These are phyloP conservation scores for Trichophaea hybrida DNA, from an alignment of 2,329 filamentous ascomycete species.

Conservation along the genomic window DNA sequence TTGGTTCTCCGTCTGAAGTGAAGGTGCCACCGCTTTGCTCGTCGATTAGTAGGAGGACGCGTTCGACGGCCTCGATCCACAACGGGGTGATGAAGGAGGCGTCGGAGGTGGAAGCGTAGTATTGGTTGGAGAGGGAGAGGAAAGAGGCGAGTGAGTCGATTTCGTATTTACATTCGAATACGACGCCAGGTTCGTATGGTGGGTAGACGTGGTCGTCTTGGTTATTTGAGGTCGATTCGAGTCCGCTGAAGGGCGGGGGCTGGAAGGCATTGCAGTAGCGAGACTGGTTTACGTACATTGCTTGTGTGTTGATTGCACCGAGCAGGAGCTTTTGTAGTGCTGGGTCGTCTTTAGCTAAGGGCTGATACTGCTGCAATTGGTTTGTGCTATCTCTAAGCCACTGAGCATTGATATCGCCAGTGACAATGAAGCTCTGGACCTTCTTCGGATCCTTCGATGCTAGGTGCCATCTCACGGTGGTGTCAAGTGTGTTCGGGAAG, in stretches of 20 bases:
- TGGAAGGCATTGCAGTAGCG: constrained; percentile 99
- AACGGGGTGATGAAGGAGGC: constrained; percentile 62
- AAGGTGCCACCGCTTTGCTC: constrained; percentile 75
- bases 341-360: constrained; percentile 65
- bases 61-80: constrained; percentile 66
- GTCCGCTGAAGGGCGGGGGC: constrained; percentile 68
- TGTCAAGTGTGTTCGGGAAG: constrained; percentile 83
- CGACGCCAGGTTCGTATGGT: constrained; percentile 63
- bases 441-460: constrained; percentile 40
- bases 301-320: constrained; percentile 87
- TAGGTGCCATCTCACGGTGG: constrained; percentile 76
- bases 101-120: constrained; percentile 64
- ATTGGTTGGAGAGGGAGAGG: constrained; percentile 70
- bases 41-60: constrained; percentile 56
- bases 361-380: constrained; percentile 80
- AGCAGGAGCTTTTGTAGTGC: constrained; percentile 66
- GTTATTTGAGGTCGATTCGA: constrained; percentile 58
- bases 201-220: constrained; percentile 78
- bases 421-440: constrained; percentile 83
- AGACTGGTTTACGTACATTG: constrained; percentile 55
- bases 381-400: constrained; percentile 90
- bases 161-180: constrained; percentile 99
- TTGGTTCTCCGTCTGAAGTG: constrained; percentile 48
- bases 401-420: constrained; percentile 81
- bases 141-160: constrained; percentile 91